Conservation (phyloP, 2,329 filamentous ascomycete species). For the Orbilia oligospora region DNA sequence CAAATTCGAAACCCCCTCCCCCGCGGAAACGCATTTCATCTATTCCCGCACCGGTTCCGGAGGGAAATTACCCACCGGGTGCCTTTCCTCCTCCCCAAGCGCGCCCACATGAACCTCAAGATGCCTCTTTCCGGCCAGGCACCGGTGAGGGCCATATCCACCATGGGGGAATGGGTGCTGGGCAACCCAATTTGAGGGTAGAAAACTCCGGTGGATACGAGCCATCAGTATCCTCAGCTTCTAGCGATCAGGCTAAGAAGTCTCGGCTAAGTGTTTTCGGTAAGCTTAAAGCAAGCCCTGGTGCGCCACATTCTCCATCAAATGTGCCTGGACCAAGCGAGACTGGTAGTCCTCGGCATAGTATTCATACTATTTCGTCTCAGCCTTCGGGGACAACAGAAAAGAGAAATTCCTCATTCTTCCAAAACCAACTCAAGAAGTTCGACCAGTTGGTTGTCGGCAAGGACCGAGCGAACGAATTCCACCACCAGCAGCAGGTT, state of each 20-base stretch:
- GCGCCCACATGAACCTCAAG: conserved; percentile 39
- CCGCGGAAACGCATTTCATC: conserved; percentile 46
- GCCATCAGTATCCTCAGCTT: conserved; percentile 49
- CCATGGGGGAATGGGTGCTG: conserved; percentile 16
- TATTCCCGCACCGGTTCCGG: conserved; percentile 43
- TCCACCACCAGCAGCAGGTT: conserved; percentile 40
- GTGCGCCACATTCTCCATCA: conserved; percentile 27
- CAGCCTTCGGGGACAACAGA: conserved; percentile 42
- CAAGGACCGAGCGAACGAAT: conserved; percentile 53
- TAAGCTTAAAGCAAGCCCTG: conserved; percentile 31
- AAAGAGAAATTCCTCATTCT: conserved; percentile 53
- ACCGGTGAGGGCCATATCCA: conserved; percentile 19
- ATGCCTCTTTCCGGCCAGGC: conserved; percentile 9
- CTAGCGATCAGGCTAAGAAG: conserved; percentile 51
- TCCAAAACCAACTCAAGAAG: conserved; percentile 47
- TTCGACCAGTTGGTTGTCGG: conserved; percentile 52
- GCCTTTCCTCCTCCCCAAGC: conserved; percentile 25
- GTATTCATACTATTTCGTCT: conserved; percentile 49
- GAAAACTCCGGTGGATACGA: conserved; percentile 49
- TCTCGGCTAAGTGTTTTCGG: conserved; percentile 48
- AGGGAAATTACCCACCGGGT: conserved; percentile 32
- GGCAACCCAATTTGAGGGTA: conserved; percentile 32
- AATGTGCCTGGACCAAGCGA: conserved; percentile 10
- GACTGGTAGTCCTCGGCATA: conserved; percentile 47
- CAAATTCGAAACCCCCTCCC: conserved; percentile 53